A percentile compares a stretch with the other conserved stretches of the same genome.
These are phyloP conservation scores for Wickerhamiella vanderwaltii DNA, from an alignment of 805 yeast species.

Conservation along the genomic window DNA sequence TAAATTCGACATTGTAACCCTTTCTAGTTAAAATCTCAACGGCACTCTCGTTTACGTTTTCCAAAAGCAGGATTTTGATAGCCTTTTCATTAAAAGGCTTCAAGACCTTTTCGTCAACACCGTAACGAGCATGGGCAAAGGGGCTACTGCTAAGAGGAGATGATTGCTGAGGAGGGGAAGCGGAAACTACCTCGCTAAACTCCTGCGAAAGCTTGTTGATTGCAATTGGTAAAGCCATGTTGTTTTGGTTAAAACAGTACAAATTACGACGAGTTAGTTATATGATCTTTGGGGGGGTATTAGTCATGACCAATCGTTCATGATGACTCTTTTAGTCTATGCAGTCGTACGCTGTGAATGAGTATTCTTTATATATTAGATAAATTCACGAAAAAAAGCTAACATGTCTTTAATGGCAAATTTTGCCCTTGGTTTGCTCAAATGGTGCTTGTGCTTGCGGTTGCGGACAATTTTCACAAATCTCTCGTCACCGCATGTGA, in stretches of 20 bases:
- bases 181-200: slow-evolving; percentile 17
- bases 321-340: too few relatives aligned
- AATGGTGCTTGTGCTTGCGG: too few relatives aligned
- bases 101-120: slow-evolving; percentile 43
- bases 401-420: too few relatives aligned
- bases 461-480: too few relatives aligned
- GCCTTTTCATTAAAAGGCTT: slow-evolving; percentile 96
- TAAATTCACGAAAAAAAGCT: too few relatives aligned
- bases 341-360: too few relatives aligned
- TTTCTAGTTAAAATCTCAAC: slow-evolving; percentile 70
- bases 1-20: slow-evolving; percentile 95
- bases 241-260: neutral
- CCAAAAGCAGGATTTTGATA: slow-evolving; percentile 78
- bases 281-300: neutral
- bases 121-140: slow-evolving; percentile 20
- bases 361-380: too few relatives aligned
- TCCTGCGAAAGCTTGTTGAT: slow-evolving; percentile 18
- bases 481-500: too few relatives aligned
- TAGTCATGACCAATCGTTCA: too few relatives aligned
- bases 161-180: slow-evolving; percentile 19
- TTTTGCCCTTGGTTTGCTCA: too few relatives aligned
- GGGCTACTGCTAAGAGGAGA: slow-evolving; percentile 11
- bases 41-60: slow-evolving; percentile 90
- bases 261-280: neutral
- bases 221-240: slow-evolving; percentile 26